A percentile compares a stretch with the other conserved stretches of the same genome.
phyloP scores from a whole-genome alignment of 140 eudicot genomes.

The Anethum foeniculum region DNA sequence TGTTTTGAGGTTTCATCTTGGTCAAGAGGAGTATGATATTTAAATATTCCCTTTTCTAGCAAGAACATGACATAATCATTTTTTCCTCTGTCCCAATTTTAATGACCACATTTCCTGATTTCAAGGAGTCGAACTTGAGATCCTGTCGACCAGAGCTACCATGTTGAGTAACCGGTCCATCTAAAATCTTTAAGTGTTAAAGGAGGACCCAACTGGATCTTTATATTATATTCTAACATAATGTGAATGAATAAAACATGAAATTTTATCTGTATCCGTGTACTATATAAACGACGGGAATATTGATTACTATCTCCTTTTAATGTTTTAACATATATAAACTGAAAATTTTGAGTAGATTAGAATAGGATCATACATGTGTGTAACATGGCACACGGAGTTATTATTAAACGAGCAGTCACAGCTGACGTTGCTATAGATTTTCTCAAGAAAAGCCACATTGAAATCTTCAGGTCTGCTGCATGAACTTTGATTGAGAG shows the following conservation, averaged over 20 bases:
- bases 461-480: slow-evolving; percentile 28
- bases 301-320: neutral
- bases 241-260: no score
- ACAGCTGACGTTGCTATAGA: slow-evolving; percentile 46
- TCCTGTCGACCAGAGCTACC: no score
- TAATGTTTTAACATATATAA: neutral
- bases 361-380: slow-evolving; percentile 39
- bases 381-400: slow-evolving; percentile 64
- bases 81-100: no score
- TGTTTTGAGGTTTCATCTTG: neutral
- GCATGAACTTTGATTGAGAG: slow-evolving; percentile 42
- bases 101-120: no score
- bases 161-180: no score
- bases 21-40: neutral
- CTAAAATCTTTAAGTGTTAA: no score
- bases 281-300: no score
- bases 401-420: slow-evolving; percentile 1
- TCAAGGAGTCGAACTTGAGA: no score
- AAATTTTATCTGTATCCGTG: no score
- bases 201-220: no score
- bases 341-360: neutral
- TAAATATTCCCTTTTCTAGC: neutral
- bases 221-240: no score
- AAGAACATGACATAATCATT: neutral
- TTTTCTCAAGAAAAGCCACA: neutral